Evolutionary conservation across 768 basidiomycete genomes (phyloP).

Genomic region (Asterophora lycoperdoides): DNA sequence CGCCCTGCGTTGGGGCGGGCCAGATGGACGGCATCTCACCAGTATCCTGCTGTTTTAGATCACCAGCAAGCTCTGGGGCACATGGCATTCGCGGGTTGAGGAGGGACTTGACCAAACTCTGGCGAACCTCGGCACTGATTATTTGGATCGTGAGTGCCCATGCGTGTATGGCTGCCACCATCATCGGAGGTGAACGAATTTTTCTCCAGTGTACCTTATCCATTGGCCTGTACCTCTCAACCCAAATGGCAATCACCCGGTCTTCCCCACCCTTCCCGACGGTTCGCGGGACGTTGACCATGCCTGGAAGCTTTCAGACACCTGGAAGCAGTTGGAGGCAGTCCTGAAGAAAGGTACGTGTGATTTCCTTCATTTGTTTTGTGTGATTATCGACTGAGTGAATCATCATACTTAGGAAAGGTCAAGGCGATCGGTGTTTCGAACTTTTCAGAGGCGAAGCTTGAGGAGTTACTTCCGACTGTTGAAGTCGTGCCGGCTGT

Average conservation of each 20-base stretch:
- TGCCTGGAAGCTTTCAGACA: slow-evolving; percentile 62
- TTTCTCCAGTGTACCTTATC: slow-evolving; percentile 52
- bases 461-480: slow-evolving; percentile 65
- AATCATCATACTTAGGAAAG: slow-evolving; percentile 46
- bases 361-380: not conserved
- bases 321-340: slow-evolving; percentile 84
- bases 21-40: not conserved
- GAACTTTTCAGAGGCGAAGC: slow-evolving; percentile 65
- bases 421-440: slow-evolving; percentile 68
- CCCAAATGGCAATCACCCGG: slow-evolving; percentile 58
- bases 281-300: slow-evolving; percentile 65
- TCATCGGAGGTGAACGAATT: slow-evolving; percentile 9
- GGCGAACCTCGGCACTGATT: slow-evolving; percentile 74
- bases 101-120: slow-evolving; percentile 73
- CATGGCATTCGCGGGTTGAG: slow-evolving; percentile 68
- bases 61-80: slow-evolving; percentile 68
- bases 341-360: slow-evolving; percentile 55
- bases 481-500: slow-evolving; percentile 69
- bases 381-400: too few species aligned
- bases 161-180: slow-evolving; percentile 10
- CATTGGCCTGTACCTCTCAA: slow-evolving; percentile 83
- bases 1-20: not conserved
- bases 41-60: slow-evolving; percentile 35
- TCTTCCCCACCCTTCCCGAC: slow-evolving; percentile 55
- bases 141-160: slow-evolving; percentile 60